Evolutionary conservation across 352 stramenopile species (phyloP).

Genomic region (Pythium aristosporum): DNA sequence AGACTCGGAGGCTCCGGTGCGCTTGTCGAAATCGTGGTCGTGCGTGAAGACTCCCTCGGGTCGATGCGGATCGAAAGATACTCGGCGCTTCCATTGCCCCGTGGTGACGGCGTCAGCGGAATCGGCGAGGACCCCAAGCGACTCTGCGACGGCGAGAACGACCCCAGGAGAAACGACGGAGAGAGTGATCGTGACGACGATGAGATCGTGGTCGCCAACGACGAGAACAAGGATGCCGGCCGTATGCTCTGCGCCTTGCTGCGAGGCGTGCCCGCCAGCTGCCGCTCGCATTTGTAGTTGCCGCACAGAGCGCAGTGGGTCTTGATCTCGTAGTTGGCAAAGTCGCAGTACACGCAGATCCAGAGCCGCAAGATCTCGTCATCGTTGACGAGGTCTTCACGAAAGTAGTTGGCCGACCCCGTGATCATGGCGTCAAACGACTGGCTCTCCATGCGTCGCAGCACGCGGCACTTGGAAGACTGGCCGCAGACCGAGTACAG

Average conservation of each 20-base stretch:
- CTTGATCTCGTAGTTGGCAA: slow-evolving; percentile 64
- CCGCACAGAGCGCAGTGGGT: slow-evolving; percentile 47
- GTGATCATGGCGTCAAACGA: slow-evolving; percentile 30
- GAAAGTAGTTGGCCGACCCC: slow-evolving; percentile 34
- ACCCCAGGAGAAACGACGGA: slow-evolving; percentile 19
- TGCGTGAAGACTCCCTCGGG: slow-evolving; percentile 2
- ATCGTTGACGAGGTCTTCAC: slow-evolving; percentile 49
- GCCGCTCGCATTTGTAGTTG: slow-evolving; percentile 37
- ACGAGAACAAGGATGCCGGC: slow-evolving; percentile 33
- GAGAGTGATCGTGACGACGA: slow-evolving; percentile 27
- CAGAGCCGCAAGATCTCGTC: slow-evolving; percentile 52
- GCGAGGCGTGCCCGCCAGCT: slow-evolving; percentile 20
- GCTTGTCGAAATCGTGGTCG: slow-evolving; percentile 5
- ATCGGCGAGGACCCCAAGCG: not conserved
- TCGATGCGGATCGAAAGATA: slow-evolving; percentile 6
- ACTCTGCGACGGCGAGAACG: slow-evolving; percentile 8
- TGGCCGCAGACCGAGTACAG: slow-evolving; percentile 35
- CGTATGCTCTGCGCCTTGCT: slow-evolving; percentile 33
- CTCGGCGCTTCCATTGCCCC: not conserved
- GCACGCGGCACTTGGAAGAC: slow-evolving; percentile 28
- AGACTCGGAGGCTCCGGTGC: not conserved
- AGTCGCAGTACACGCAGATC: slow-evolving; percentile 55
- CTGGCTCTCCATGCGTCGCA: slow-evolving; percentile 18
- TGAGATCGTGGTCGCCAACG: slow-evolving; percentile 30
- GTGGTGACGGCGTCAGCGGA: slow-evolving; percentile 1